These are phyloP conservation scores for Pythium sp. DNA, from an alignment of 352 stramenopile genomes.

Conservation along the genomic window DNA sequence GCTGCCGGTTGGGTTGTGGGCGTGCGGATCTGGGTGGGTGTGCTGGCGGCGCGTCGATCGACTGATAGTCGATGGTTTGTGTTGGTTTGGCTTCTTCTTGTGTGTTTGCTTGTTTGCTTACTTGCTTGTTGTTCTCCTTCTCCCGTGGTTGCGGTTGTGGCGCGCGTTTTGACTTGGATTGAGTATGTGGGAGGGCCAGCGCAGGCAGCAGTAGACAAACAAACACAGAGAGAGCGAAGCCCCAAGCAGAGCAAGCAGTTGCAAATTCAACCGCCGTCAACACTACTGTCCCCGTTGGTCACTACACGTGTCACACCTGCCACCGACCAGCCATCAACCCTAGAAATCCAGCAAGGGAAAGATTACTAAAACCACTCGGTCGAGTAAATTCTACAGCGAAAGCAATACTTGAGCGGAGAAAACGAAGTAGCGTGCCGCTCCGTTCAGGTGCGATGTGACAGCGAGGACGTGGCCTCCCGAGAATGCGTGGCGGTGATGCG, in stretches of 20 bases:
- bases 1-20: slow-evolving; percentile 6
- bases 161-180: slow-evolving; percentile 10
- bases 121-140: not conserved
- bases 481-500: slow-evolving; percentile 6
- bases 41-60: not conserved
- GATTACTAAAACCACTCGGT: slow-evolving; percentile 1
- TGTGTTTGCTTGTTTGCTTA: not conserved
- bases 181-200: slow-evolving; percentile 9
- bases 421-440: not conserved
- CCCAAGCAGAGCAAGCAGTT: slow-evolving; percentile 13
- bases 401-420: slow-evolving; percentile 2
- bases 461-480: slow-evolving; percentile 19
- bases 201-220: not conserved
- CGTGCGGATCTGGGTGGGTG: not conserved
- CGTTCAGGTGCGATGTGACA: slow-evolving; percentile 21
- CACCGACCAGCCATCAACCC: not conserved
- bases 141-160: not conserved
- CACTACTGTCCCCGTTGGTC: slow-evolving; percentile 3
- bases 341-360: not conserved
- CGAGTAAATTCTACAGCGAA: not conserved
- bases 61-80: not conserved
- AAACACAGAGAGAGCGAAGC: not conserved
- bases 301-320: not conserved
- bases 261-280: slow-evolving; percentile 20
- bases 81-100: not conserved